Evolutionary conservation across 257 asterid species (phyloP).

Genomic region (Nyctanthes arbortristis): DNA sequence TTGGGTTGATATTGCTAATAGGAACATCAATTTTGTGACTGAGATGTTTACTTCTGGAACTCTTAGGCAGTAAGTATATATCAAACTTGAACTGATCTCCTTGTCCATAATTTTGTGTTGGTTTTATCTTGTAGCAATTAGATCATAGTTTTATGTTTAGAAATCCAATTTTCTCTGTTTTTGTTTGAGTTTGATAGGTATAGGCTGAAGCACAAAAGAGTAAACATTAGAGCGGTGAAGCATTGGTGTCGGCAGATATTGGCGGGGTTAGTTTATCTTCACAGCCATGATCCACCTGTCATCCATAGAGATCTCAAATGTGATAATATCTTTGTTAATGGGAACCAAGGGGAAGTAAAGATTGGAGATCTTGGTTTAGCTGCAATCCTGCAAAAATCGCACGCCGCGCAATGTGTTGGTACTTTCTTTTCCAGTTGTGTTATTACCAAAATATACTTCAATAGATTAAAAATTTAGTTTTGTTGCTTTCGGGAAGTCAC

Average conservation of each 20-base stretch:
- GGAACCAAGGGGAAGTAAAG: constrained; percentile 49
- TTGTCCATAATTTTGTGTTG: background rate
- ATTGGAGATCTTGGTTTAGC: constrained; percentile 53
- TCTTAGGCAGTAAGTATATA: constrained; percentile 34
- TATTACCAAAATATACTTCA: background rate
- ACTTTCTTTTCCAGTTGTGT: background rate
- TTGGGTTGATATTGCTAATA: constrained; percentile 41
- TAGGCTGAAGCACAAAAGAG: constrained; percentile 47
- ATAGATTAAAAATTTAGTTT: background rate
- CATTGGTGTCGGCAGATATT: constrained; percentile 51
- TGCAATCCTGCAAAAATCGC: constrained; percentile 41
- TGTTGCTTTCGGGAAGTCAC: too few relatives aligned
- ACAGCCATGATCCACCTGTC: constrained; percentile 48
- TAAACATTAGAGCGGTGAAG: constrained; percentile 44
- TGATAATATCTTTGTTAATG: constrained; percentile 49
- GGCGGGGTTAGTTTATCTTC: constrained; percentile 43
- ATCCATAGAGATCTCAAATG: constrained; percentile 55
- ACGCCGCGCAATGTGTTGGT: constrained; percentile 36
- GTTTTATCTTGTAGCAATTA: background rate
- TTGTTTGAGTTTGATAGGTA: background rate
- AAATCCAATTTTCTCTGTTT: background rate
- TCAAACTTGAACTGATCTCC: too few relatives aligned
- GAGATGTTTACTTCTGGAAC: constrained; percentile 50
- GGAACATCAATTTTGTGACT: constrained; percentile 43
- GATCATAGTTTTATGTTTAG: background rate